Conservation (phyloP, 306 rosid genomes). For the Dalbergia cultrata region DNA sequence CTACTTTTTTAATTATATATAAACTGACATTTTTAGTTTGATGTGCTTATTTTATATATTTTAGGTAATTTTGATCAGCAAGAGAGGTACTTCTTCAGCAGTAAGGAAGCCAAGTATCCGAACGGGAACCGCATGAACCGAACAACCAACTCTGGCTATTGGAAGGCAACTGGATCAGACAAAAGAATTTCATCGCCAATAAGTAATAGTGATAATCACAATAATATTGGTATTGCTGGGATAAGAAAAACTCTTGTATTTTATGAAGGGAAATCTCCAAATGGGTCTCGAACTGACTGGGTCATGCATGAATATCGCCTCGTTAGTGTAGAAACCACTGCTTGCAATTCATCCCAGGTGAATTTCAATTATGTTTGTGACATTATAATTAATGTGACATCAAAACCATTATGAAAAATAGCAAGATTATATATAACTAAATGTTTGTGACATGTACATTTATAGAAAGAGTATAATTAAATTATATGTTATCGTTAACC, state of each 20-base stretch:
- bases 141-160: conserved; percentile 72
- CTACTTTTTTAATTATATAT: neutral
- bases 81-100: conserved; percentile 76
- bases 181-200: conserved; percentile 59
- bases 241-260: conserved; percentile 75
- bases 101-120: conserved; percentile 63
- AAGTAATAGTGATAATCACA: neutral
- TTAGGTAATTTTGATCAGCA: conserved; percentile 56
- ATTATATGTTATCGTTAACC: no score
- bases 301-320: conserved; percentile 86
- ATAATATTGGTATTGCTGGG: conserved; percentile 50
- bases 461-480: no score
- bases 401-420: neutral
- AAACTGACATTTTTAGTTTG: neutral
- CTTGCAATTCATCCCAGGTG: conserved; percentile 45
- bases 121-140: conserved; percentile 68
- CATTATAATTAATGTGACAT: neutral
- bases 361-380: neutral
- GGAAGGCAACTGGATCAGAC: conserved; percentile 81
- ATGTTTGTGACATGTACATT: neutral
- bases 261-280: conserved; percentile 59
- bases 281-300: conserved; percentile 71
- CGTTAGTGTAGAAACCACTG: conserved; percentile 16
- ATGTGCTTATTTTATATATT: neutral
- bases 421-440: neutral